A percentile compares a stretch with the other conserved stretches of the same genome.
Evolutionary conservation across 192 early-diverging fungal species (phyloP).

Genomic region (Entomortierella parvispora): DNA sequence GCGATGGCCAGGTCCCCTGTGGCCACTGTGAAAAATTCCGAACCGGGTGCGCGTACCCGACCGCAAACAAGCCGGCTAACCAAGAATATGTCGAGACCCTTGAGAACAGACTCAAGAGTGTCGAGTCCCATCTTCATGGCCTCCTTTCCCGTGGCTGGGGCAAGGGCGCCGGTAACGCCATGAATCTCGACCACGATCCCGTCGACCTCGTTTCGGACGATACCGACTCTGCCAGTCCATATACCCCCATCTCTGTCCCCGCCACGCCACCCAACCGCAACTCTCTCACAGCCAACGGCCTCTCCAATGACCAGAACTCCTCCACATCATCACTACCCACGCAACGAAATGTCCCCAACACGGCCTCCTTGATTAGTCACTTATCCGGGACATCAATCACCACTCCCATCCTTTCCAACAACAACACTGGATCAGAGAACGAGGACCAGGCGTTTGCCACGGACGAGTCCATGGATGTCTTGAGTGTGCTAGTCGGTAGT

Average conservation of each 20-base stretch:
- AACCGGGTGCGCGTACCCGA: conserved; percentile 34
- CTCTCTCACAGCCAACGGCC: background rate
- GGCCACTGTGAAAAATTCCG: conserved; percentile 53
- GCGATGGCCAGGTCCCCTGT: conserved; percentile 54
- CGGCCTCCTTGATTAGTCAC: conserved; percentile 7
- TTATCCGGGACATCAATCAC: conserved; percentile 31
- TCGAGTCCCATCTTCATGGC: conserved; percentile 47
- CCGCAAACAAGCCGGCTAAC: conserved; percentile 43
- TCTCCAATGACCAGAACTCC: conserved; percentile 7
- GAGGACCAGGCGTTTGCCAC: conserved; percentile 14
- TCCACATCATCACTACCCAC: background rate
- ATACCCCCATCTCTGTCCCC: conserved; percentile 49
- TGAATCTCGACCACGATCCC: conserved; percentile 9
- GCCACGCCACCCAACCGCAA: conserved; percentile 33
- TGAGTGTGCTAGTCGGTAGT: conserved; percentile 32
- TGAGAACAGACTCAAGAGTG: conserved; percentile 44
- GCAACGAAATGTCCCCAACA: background rate
- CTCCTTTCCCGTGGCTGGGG: conserved; percentile 44
- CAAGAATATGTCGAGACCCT: conserved; percentile 54
- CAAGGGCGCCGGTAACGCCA: conserved; percentile 2
- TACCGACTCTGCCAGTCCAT: conserved; percentile 17
- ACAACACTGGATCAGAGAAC: conserved; percentile 9
- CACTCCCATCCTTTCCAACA: conserved; percentile 15
- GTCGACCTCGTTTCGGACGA: conserved; percentile 25
- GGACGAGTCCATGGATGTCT: conserved; percentile 41